A percentile compares a stretch with the other conserved stretches of the same genome.
These are phyloP conservation scores for Rhodotorula kratochvilovae DNA, from an alignment of 768 basidiomycete species.

Conservation along the genomic window DNA sequence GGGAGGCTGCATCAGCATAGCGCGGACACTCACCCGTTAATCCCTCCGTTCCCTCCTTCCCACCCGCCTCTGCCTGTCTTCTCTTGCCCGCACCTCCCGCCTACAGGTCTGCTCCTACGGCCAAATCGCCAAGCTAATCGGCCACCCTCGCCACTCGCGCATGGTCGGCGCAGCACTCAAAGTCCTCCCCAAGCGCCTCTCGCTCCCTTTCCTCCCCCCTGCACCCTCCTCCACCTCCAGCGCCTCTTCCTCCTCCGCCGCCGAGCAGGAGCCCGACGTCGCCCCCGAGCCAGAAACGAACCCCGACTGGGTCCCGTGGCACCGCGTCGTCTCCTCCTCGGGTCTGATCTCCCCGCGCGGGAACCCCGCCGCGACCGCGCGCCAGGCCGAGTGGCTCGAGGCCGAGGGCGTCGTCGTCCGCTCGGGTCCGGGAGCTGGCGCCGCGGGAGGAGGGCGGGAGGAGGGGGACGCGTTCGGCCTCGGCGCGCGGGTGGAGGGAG, in stretches of 20 bases:
- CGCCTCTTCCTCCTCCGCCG: not conserved
- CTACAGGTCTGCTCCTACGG: constrained; percentile 28
- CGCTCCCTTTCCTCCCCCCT: constrained; percentile 1
- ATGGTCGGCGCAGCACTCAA: constrained; percentile 23
- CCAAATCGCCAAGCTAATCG: constrained; percentile 20
- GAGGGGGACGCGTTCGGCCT: constrained; percentile 22
- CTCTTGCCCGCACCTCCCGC: no score
- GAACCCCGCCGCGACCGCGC: not conserved
- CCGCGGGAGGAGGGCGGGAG: not conserved
- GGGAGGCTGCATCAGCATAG: no score
- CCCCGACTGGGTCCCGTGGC: constrained; percentile 30
- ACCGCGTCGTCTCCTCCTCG: constrained; percentile 18
- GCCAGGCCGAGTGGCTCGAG: constrained; percentile 30
- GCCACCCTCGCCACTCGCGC: constrained; percentile 30
- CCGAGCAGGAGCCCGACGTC: constrained; percentile 1
- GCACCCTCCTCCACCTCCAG: not conserved
- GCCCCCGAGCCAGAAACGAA: constrained; percentile 11
- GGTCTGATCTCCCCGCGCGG: constrained; percentile 33
- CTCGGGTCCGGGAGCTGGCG: constrained; percentile 1
- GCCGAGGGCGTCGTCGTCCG: constrained; percentile 32
- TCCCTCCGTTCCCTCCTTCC: no score
- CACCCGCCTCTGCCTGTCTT: not conserved
- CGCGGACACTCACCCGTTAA: no score
- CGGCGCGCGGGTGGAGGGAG: constrained; percentile 5
- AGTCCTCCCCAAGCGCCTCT: not conserved